Conservation (phyloP, 1,284 basidiomycete species). For the Heterobasidion parviporum region DNA sequence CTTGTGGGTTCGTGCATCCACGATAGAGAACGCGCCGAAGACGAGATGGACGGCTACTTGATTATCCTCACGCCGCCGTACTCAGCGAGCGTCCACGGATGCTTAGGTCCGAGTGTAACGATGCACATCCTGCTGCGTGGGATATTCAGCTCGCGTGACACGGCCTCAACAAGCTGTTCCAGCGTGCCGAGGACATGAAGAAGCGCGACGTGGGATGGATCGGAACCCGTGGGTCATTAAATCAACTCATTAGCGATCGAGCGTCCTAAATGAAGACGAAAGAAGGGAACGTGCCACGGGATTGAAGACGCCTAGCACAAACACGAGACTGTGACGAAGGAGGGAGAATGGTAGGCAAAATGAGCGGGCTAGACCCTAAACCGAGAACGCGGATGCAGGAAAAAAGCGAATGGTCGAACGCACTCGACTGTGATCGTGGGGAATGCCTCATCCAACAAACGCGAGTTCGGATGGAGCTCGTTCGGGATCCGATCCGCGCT, state of each 20-base stretch:
- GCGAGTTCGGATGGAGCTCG: slow-evolving; percentile 14
- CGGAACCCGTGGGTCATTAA: neutral
- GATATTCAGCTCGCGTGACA: slow-evolving; percentile 7
- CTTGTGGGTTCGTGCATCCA: too few species aligned
- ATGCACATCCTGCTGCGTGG: slow-evolving; percentile 13
- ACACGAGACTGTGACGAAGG: slow-evolving; percentile 7
- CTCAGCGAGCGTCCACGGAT: slow-evolving; percentile 9
- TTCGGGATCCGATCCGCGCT: slow-evolving; percentile 10
- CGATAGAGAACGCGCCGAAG: too few species aligned
- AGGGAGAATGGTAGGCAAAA: neutral
- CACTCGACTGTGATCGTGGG: slow-evolving; percentile 49
- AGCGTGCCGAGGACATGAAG: neutral
- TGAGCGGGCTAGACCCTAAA: neutral
- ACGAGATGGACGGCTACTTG: too few species aligned
- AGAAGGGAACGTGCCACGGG: slow-evolving; percentile 8
- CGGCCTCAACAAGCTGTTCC: slow-evolving; percentile 11
- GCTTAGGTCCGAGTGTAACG: slow-evolving; percentile 7
- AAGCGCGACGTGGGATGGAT: neutral
- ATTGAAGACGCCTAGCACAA: neutral
- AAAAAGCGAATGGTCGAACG: neutral
- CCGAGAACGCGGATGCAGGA: neutral
- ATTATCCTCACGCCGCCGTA: slow-evolving; percentile 9
- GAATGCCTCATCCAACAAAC: slow-evolving; percentile 55
- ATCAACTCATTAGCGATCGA: too few species aligned
- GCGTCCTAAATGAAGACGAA: slow-evolving; percentile 1